Evolutionary conservation across 2,329 filamentous ascomycete genomes (phyloP).

Genomic region (Ilyonectria sp.): DNA sequence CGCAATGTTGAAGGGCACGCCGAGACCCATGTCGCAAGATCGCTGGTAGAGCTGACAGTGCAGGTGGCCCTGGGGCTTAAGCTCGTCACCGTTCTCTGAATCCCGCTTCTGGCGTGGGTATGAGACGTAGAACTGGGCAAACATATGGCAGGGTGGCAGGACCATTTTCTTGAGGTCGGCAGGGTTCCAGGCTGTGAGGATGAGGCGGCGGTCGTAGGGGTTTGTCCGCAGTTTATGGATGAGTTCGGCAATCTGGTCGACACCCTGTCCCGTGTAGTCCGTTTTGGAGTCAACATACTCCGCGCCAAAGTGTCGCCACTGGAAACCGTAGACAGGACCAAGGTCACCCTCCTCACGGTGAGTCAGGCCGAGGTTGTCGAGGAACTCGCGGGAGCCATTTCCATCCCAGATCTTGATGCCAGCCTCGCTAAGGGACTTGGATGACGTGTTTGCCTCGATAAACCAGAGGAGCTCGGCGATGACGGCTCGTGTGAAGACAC

Average conservation of each 20-base stretch:
- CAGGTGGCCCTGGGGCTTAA: slow-evolving; percentile 75
- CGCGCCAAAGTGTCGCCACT: slow-evolving; percentile 98
- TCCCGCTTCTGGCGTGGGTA: slow-evolving; percentile 66
- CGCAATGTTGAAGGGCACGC: slow-evolving; percentile 98
- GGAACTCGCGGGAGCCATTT: slow-evolving; percentile 91
- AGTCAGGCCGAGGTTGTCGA: slow-evolving; percentile 86
- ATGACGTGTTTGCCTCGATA: slow-evolving; percentile 86
- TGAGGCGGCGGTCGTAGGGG: slow-evolving; percentile 91
- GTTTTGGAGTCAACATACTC: slow-evolving; percentile 84
- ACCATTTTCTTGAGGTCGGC: slow-evolving; percentile 90
- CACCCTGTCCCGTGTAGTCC: slow-evolving; percentile 90
- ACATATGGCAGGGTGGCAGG: slow-evolving; percentile 96
- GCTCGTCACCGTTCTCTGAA: slow-evolving; percentile 44
- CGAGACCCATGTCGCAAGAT: slow-evolving; percentile 96
- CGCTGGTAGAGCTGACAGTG: slow-evolving; percentile 95
- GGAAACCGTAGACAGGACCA: slow-evolving; percentile 97
- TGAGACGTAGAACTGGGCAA: slow-evolving; percentile 94
- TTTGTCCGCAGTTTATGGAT: slow-evolving; percentile 86
- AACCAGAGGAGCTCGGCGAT: slow-evolving; percentile 98
- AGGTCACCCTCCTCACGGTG: slow-evolving; percentile 91
- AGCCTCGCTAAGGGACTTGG: slow-evolving; percentile 79
- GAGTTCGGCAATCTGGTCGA: slow-evolving; percentile 94
- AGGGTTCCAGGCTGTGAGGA: slow-evolving; percentile 95
- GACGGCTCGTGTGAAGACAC: slow-evolving; percentile 92
- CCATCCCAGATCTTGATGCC: slow-evolving; percentile 99